Percentiles rank a stretch among this genome's conserved stretches.
phyloP scores from a whole-genome alignment of 176 grass and related monocot genomes.

The Typha latifolia region DNA sequence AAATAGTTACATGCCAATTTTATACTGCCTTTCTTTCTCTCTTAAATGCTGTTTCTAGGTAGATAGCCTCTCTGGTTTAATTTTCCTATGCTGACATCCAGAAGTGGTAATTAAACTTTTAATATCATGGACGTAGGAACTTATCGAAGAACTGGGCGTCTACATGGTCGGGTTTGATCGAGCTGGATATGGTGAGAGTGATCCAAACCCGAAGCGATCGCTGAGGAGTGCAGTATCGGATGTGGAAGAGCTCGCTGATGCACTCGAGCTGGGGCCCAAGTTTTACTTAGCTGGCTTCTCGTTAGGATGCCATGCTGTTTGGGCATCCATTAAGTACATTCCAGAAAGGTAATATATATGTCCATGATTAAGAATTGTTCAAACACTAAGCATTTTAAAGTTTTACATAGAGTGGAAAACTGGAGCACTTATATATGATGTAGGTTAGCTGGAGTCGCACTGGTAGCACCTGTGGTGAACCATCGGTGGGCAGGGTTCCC shows the following conservation, averaged over 20 bases:
- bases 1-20: too few species aligned
- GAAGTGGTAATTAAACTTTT: not conserved
- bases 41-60: too few species aligned
- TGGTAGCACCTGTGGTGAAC: conserved; percentile 72
- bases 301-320: conserved; percentile 61
- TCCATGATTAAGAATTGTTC: too few species aligned
- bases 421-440: not conserved
- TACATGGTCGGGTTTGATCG: conserved; percentile 75
- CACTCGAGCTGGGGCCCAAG: conserved; percentile 38
- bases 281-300: conserved; percentile 63
- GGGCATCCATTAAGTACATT: conserved; percentile 59
- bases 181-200: conserved; percentile 76
- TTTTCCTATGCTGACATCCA: not conserved
- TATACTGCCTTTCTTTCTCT: too few species aligned
- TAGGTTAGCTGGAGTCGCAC: conserved; percentile 42
- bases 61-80: too few species aligned
- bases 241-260: conserved; percentile 63
- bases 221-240: conserved; percentile 43
- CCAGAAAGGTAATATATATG: conserved; percentile 33
- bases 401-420: too few species aligned
- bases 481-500: conserved; percentile 71
- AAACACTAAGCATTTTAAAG: too few species aligned
- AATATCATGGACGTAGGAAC: conserved; percentile 15
- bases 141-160: conserved; percentile 55
- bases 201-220: conserved; percentile 49